A percentile compares a stretch with the other conserved stretches of the same genome.
phyloP scores from a whole-genome alignment of 148 eudicot species.

The Rhododendron simsii region DNA sequence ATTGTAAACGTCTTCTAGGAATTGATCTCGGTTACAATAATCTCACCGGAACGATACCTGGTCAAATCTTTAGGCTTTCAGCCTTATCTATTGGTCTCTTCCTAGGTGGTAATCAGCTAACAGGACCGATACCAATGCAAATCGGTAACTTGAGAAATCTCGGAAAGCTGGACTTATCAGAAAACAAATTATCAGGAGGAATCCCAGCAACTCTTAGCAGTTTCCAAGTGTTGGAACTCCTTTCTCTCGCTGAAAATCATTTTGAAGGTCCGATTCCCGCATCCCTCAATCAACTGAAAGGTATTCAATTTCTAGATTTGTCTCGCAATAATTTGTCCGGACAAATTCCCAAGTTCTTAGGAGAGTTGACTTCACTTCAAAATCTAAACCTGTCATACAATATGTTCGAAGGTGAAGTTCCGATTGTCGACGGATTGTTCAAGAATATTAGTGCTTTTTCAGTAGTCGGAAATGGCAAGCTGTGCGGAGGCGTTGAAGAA shows the following conservation, averaged over 20 bases:
- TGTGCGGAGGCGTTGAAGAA: constrained; percentile 17
- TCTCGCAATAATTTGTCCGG: constrained; percentile 19
- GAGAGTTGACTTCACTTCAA: not conserved
- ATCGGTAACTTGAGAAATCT: constrained; percentile 11
- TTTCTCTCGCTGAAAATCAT: not conserved
- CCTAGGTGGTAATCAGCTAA: not conserved
- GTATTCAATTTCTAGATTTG: constrained; percentile 6
- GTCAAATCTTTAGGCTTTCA: not conserved
- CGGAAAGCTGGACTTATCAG: not conserved
- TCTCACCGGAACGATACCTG: constrained; percentile 5
- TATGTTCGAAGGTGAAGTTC: constrained; percentile 18
- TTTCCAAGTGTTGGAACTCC: constrained; percentile 1
- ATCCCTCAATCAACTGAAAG: not conserved
- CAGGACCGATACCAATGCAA: constrained; percentile 3
- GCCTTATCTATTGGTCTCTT: not conserved
- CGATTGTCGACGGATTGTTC: constrained; percentile 12
- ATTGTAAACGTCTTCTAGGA: not conserved
- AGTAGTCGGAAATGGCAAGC: constrained; percentile 10
- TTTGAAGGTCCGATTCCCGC: constrained; percentile 17
- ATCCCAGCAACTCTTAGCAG: constrained; percentile 5
- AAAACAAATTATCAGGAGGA: constrained; percentile 13
- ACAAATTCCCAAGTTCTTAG: constrained; percentile 5
- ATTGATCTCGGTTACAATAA: not conserved
- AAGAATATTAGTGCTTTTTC: constrained; percentile 6
- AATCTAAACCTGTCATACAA: constrained; percentile 15